Conservation (phyloP, 2,329 filamentous ascomycete genomes). For the Penicillium vulpinum region DNA sequence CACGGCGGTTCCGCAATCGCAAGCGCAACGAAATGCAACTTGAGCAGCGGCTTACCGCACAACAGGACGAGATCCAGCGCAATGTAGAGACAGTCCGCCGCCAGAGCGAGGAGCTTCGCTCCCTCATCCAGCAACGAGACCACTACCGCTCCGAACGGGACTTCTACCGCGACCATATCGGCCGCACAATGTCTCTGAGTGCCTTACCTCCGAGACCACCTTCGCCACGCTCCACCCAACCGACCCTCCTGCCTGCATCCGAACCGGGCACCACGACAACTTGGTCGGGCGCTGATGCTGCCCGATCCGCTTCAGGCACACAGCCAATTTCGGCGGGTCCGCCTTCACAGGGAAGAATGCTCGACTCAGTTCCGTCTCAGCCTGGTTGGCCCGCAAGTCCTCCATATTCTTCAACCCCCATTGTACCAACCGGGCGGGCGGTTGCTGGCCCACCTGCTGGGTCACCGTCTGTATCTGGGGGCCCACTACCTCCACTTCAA, state of each 20-base stretch:
- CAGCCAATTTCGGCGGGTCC: background rate
- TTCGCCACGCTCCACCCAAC: conserved; percentile 29
- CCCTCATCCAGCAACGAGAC: conserved; percentile 37
- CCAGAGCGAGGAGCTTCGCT: conserved; percentile 38
- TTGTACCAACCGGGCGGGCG: conserved; percentile 6
- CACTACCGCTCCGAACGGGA: conserved; percentile 44
- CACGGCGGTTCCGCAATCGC: conserved; percentile 43
- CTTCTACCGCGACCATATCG: conserved; percentile 39
- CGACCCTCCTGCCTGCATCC: background rate
- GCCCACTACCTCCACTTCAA: conserved; percentile 22
- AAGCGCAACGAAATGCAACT: conserved; percentile 45
- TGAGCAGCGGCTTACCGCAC: conserved; percentile 37
- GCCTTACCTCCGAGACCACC: conserved; percentile 33
- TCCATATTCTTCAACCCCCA: conserved; percentile 14
- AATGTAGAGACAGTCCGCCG: conserved; percentile 30
- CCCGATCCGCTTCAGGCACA: conserved; percentile 13
- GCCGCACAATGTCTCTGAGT: conserved; percentile 26
- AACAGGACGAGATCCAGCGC: conserved; percentile 41
- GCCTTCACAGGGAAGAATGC: conserved; percentile 4
- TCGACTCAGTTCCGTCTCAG: conserved; percentile 17
- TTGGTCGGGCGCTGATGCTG: conserved; percentile 13
- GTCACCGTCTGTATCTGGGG: conserved; percentile 19
- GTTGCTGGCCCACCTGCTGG: conserved; percentile 7
- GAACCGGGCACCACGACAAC: conserved; percentile 12
- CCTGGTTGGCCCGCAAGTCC: conserved; percentile 19